Percentiles rank a stretch among this genome's conserved stretches.
These are phyloP conservation scores for Otatea glauca DNA, from an alignment of 176 grass and related monocot genomes.

Conservation along the genomic window DNA sequence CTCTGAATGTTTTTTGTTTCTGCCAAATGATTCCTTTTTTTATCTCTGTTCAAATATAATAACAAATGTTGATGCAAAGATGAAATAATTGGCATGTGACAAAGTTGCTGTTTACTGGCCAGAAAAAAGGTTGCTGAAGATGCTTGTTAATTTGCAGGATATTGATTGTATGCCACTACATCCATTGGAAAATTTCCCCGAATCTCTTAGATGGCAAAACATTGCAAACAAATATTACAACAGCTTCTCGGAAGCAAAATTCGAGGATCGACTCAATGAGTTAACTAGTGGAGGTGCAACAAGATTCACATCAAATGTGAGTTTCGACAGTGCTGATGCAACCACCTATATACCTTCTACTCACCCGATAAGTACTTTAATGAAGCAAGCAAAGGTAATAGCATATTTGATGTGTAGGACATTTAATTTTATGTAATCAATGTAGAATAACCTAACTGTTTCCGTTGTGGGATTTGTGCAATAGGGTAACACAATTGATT, in stretches of 20 bases:
- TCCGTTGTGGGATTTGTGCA: slow-evolving; percentile 42
- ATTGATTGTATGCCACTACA: slow-evolving; percentile 94
- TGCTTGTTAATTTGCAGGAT: slow-evolving; percentile 68
- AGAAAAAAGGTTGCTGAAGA: not conserved
- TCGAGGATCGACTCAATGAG: slow-evolving; percentile 63
- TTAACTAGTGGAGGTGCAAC: slow-evolving; percentile 50
- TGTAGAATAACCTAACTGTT: slow-evolving; percentile 50
- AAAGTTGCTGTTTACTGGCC: slow-evolving; percentile 10
- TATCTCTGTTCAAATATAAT: slow-evolving; percentile 6
- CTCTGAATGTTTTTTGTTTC: not conserved
- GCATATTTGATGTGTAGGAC: slow-evolving; percentile 28
- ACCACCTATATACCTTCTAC: slow-evolving; percentile 47
- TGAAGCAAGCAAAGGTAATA: slow-evolving; percentile 73
- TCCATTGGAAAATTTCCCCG: slow-evolving; percentile 87
- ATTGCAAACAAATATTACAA: slow-evolving; percentile 58
- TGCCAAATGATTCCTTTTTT: slow-evolving; percentile 18
- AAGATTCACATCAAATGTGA: slow-evolving; percentile 56
- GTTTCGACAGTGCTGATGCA: slow-evolving; percentile 54
- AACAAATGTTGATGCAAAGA: not conserved
- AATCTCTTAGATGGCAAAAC: slow-evolving; percentile 66
- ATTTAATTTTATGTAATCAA: slow-evolving; percentile 36
- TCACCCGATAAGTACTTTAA: slow-evolving; percentile 71
- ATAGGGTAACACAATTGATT: slow-evolving; percentile 82
- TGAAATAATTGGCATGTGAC: slow-evolving; percentile 20
- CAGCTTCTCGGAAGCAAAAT: slow-evolving; percentile 61